phyloP scores from a whole-genome alignment of 1,139 yeast species.

The Yamadazyma diospyri region DNA sequence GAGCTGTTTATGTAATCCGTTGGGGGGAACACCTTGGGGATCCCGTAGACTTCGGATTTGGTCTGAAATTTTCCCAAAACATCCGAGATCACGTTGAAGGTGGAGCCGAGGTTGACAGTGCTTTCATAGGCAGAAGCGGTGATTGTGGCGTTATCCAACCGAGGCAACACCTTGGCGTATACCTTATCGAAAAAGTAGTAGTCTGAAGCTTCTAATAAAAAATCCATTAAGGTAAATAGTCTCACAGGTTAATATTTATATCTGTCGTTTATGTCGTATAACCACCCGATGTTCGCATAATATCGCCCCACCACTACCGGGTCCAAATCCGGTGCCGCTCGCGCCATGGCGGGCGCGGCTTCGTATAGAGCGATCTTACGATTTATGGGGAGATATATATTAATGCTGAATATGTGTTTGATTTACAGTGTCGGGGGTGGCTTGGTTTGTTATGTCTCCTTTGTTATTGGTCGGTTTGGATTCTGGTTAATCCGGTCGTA shows the following conservation, averaged over 20 bases:
- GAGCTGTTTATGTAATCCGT: conserved; percentile 58
- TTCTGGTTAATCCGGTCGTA: conserved; percentile 48
- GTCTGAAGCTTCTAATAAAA: conserved; percentile 78
- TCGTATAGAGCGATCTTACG: no score
- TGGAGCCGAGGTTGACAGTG: conserved; percentile 3
- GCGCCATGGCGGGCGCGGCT: conserved; percentile 1
- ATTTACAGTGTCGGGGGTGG: no score
- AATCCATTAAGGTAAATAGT: conserved; percentile 75
- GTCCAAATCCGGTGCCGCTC: background rate
- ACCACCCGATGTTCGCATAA: conserved; percentile 2
- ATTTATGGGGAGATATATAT: no score
- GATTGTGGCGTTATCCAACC: conserved; percentile 20
- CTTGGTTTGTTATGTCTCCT: no score
- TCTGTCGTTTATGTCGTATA: conserved; percentile 1
- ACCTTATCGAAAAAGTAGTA: conserved; percentile 65
- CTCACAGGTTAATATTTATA: background rate
- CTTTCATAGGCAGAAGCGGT: conserved; percentile 7
- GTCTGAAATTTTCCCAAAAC: conserved; percentile 27
- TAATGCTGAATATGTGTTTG: no score
- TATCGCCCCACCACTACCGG: background rate
- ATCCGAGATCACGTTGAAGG: conserved; percentile 18
- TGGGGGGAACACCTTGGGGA: conserved; percentile 37
- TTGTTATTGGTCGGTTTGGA: no score
- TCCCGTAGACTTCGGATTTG: conserved; percentile 38
- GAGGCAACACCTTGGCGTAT: conserved; percentile 53